These are phyloP conservation scores for Rhizopus sp. DNA, from an alignment of 371 early-diverging fungal species.

Conservation along the genomic window DNA sequence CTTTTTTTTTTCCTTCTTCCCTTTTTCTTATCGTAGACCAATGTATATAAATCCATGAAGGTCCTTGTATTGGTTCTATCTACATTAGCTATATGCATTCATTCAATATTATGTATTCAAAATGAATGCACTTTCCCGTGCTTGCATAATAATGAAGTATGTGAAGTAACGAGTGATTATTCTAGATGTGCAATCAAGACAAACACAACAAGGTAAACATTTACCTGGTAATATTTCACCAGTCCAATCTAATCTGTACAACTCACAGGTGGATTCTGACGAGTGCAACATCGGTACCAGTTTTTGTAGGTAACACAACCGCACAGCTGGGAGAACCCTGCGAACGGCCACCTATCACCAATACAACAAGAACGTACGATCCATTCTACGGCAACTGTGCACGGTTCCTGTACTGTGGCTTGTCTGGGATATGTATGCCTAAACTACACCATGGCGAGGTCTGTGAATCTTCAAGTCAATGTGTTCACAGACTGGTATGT, in stretches of 20 bases:
- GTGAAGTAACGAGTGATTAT: conserved; percentile 11
- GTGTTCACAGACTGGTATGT: conserved; percentile 11
- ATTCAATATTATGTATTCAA: not conserved
- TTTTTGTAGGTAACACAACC: conserved; percentile 10
- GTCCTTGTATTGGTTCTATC: not conserved
- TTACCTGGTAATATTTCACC: not conserved
- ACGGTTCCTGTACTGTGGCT: conserved; percentile 6
- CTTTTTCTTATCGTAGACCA: too few relatives aligned
- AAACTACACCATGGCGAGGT: conserved; percentile 7
- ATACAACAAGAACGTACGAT: conserved; percentile 11
- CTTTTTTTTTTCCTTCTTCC: too few relatives aligned
- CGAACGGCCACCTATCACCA: conserved; percentile 11
- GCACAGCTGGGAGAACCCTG: conserved; percentile 6
- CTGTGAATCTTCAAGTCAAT: conserved; percentile 23
- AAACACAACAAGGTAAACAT: conserved; percentile 14
- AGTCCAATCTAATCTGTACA: not conserved
- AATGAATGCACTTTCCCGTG: conserved; percentile 28
- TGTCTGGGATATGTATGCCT: conserved; percentile 9
- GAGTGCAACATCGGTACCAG: conserved; percentile 17
- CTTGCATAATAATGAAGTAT: conserved; percentile 7
- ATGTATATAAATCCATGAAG: too few relatives aligned
- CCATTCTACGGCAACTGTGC: conserved; percentile 19
- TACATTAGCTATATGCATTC: not conserved
- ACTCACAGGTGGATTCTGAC: conserved; percentile 20
- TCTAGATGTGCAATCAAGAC: conserved; percentile 11